Conservation (phyloP, 2,329 filamentous ascomycete genomes). For the Fusarium odoratissimum region DNA sequence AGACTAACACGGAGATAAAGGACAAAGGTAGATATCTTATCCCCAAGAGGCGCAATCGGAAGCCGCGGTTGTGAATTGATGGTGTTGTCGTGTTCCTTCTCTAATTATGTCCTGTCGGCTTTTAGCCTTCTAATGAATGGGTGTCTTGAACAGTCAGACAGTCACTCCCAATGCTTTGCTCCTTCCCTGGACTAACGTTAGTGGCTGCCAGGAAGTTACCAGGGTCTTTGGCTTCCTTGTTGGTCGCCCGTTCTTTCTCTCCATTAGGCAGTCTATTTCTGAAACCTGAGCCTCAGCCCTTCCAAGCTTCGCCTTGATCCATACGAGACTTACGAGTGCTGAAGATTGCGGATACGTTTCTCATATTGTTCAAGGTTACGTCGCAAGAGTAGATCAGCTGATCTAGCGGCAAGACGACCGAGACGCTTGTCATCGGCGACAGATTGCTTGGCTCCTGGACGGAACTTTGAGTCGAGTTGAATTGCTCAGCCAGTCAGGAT, state of each 20-base stretch:
- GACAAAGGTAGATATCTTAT: background rate
- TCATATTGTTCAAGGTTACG: constrained; percentile 7
- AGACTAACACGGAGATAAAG: background rate
- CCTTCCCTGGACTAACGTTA: background rate
- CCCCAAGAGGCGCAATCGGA: background rate
- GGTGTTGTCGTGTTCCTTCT: constrained; percentile 14
- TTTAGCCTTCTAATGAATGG: background rate
- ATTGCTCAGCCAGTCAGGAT: constrained; percentile 33
- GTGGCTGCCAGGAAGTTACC: background rate
- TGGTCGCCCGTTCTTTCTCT: background rate
- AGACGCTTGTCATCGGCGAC: constrained; percentile 12
- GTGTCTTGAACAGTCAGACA: background rate
- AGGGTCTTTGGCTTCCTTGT: constrained; percentile 2
- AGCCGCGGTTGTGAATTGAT: background rate
- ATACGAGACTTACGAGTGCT: background rate
- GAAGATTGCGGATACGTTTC: constrained; percentile 11
- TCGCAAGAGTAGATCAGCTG: constrained; percentile 19
- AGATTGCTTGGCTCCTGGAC: constrained; percentile 38
- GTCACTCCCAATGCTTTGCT: background rate
- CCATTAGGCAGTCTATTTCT: constrained; percentile 1
- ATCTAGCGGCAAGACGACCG: constrained; percentile 17
- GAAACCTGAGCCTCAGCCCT: constrained; percentile 16
- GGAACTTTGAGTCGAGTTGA: constrained; percentile 44
- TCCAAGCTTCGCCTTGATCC: constrained; percentile 3
- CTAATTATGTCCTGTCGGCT: background rate